These are phyloP conservation scores for Monosporascus ibericus DNA, from an alignment of 2,329 filamentous ascomycete species.

Conservation along the genomic window DNA sequence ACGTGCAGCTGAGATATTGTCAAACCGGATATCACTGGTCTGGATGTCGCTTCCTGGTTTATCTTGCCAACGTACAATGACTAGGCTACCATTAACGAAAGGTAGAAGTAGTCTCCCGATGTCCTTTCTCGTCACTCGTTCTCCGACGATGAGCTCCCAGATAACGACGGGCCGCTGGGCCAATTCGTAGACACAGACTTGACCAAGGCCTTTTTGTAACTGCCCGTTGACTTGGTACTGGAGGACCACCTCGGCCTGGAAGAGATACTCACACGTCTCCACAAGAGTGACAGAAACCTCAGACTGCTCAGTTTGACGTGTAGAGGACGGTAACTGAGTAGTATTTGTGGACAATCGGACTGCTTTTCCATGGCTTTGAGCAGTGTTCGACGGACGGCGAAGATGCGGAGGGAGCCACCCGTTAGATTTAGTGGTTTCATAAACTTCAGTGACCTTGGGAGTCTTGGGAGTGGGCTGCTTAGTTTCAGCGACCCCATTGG, in stretches of 20 bases:
- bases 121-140: conserved; percentile 9
- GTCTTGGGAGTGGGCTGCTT: no score
- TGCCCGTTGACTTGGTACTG: neutral
- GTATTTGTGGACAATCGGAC: no score
- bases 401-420: no score
- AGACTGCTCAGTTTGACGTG: no score
- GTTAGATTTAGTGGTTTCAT: no score
- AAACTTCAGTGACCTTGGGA: no score
- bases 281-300: neutral
- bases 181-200: conserved; percentile 9
- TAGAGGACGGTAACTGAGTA: no score
- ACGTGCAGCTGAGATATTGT: conserved; percentile 1
- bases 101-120: conserved; percentile 9
- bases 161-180: conserved; percentile 2
- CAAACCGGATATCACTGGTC: conserved; percentile 5
- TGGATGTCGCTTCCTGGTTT: neutral
- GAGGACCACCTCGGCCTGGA: neutral
- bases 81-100: conserved; percentile 3
- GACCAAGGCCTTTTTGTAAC: neutral
- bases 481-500: no score
- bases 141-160: conserved; percentile 9
- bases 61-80: conserved; percentile 6
- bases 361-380: no score
- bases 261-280: neutral
- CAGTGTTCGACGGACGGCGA: no score